Conservation (phyloP, 768 basidiomycete genomes). For the Astraeus odoratus region DNA sequence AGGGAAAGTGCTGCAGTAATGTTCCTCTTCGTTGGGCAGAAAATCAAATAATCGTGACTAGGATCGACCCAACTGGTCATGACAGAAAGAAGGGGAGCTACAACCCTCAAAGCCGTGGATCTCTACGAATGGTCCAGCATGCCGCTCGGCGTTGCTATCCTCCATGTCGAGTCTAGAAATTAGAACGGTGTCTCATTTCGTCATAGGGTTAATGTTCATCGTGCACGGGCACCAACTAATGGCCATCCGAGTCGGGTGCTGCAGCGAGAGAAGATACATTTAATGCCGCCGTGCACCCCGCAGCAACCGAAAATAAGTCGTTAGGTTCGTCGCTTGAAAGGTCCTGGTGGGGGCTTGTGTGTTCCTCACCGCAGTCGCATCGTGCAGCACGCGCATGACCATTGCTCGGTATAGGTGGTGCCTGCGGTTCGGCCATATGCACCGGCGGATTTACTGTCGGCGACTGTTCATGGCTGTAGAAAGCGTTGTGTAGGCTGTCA, state of each 20-base stretch:
- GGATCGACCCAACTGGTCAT: conserved; percentile 10
- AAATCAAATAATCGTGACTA: conserved; percentile 4
- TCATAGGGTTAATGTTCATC: background rate
- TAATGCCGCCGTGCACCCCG: conserved; percentile 14
- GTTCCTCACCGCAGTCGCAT: conserved; percentile 10
- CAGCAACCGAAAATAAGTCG: conserved; percentile 5
- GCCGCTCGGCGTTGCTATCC: background rate
- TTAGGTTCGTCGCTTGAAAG: conserved; percentile 4
- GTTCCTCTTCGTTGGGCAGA: conserved; percentile 4
- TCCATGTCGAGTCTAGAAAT: background rate
- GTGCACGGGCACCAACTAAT: conserved; percentile 40
- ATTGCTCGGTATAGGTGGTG: conserved; percentile 5
- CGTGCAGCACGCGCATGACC: conserved; percentile 7
- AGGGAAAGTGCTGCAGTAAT: conserved; percentile 9
- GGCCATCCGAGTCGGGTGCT: conserved; percentile 17
- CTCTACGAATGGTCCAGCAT: background rate
- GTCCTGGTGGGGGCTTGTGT: conserved; percentile 2
- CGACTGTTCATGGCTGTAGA: conserved; percentile 22
- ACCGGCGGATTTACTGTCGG: conserved; percentile 9
- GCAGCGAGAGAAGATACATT: conserved; percentile 21
- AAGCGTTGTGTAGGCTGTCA: conserved; percentile 22
- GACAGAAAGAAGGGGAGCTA: conserved; percentile 5
- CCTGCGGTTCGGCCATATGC: conserved; percentile 11
- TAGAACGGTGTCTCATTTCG: background rate
- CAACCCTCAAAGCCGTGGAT: background rate